phyloP scores from a whole-genome alignment of 129 eudicot species.

The Artemisia annua region DNA sequence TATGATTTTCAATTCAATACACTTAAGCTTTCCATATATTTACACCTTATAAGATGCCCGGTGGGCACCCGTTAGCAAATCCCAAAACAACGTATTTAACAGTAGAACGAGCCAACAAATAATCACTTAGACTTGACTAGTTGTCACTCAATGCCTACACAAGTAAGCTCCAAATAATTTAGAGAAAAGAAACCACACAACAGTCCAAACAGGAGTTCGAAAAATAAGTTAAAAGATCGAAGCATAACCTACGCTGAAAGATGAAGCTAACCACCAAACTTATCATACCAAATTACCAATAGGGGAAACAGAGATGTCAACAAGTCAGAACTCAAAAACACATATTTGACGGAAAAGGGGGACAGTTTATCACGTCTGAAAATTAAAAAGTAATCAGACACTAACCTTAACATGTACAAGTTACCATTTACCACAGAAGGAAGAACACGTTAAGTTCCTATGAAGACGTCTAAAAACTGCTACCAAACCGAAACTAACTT shows the following conservation, averaged over 20 bases:
- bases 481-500: background rate
- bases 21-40: too few species aligned
- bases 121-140: conserved; percentile 9
- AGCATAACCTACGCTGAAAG: conserved; percentile 6
- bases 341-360: background rate
- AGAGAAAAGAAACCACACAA: background rate
- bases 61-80: too few species aligned
- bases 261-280: background rate
- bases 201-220: background rate
- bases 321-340: background rate
- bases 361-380: background rate
- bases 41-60: too few species aligned
- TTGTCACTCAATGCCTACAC: background rate
- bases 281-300: background rate
- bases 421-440: background rate
- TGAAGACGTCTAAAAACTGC: background rate
- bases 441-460: conserved; percentile 1
- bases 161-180: conserved; percentile 4
- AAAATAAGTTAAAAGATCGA: background rate
- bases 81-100: background rate
- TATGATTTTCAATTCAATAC: too few species aligned
- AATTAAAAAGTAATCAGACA: background rate
- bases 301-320: background rate
- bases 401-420: conserved; percentile 1
- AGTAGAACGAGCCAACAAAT: background rate